phyloP scores from a whole-genome alignment of 176 grass and related monocot species.

The Ensete ventricosum region DNA sequence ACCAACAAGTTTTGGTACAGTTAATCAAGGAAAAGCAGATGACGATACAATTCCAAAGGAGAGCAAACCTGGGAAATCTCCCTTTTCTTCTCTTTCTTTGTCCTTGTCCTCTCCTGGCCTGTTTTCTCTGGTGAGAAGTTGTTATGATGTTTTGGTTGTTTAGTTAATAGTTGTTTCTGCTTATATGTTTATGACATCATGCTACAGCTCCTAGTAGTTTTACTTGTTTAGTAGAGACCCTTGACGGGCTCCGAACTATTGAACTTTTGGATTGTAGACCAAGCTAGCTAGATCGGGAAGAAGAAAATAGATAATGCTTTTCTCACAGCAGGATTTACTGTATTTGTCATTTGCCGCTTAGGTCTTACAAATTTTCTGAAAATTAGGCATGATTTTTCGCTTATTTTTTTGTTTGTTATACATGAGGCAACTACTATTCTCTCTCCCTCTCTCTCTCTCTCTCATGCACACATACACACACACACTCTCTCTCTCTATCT shows the following conservation, averaged over 20 bases:
- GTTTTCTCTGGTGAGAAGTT: conserved; percentile 10
- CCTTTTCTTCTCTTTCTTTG: conserved; percentile 27
- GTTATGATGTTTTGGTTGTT: not conserved
- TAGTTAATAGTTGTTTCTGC: not conserved
- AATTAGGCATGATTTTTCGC: no score
- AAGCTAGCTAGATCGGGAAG: no score
- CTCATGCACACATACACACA: no score
- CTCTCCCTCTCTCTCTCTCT: no score
- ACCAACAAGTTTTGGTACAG: conserved; percentile 23
- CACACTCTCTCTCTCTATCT: no score
- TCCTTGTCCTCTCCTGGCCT: not conserved
- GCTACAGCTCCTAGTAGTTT: not conserved
- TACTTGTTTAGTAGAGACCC: not conserved
- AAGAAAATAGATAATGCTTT: no score
- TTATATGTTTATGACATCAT: not conserved
- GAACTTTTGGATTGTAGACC: no score
- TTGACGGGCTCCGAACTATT: not conserved
- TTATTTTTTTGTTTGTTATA: no score
- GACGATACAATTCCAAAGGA: not conserved
- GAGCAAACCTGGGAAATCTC: conserved; percentile 5
- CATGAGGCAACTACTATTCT: no score
- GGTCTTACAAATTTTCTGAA: no score
- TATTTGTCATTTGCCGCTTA: no score
- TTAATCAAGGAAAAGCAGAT: conserved; percentile 10
- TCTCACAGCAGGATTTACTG: no score